phyloP scores from a whole-genome alignment of 2,329 filamentous ascomycete genomes.

The Xylaria sp. region DNA sequence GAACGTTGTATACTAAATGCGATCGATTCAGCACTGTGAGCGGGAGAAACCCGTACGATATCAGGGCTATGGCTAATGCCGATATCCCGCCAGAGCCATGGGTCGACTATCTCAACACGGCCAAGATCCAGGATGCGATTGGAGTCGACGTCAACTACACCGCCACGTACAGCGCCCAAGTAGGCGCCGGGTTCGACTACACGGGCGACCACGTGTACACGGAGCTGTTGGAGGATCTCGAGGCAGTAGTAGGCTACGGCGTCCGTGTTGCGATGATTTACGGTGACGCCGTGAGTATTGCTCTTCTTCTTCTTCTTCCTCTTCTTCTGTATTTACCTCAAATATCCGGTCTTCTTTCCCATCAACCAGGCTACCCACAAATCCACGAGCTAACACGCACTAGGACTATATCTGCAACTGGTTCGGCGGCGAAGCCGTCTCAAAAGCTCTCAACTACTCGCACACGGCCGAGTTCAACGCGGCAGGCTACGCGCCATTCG shows the following conservation, averaged over 20 bases:
- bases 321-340: background rate
- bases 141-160: constrained; percentile 64
- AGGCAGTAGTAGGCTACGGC: constrained; percentile 67
- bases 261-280: constrained; percentile 79
- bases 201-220: constrained; percentile 72
- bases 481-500: constrained; percentile 78
- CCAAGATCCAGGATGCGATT: constrained; percentile 62
- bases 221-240: constrained; percentile 68
- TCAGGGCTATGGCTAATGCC: constrained; percentile 64
- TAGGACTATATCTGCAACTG: constrained; percentile 73
- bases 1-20: constrained; percentile 9
- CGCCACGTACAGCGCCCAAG: constrained; percentile 57
- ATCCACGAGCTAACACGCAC: background rate
- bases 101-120: constrained; percentile 71
- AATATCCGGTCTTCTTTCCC: background rate
- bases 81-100: constrained; percentile 70
- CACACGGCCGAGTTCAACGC: constrained; percentile 67
- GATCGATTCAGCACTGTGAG: constrained; percentile 48
- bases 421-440: constrained; percentile 80
- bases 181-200: constrained; percentile 58
- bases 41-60: constrained; percentile 68
- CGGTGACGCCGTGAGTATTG: constrained; percentile 57
- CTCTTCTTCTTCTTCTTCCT: background rate
- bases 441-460: constrained; percentile 66
- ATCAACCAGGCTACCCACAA: background rate